Evolutionary conservation across 31 red algal genomes (phyloP).

Genomic region (Endocladia muricata): DNA sequence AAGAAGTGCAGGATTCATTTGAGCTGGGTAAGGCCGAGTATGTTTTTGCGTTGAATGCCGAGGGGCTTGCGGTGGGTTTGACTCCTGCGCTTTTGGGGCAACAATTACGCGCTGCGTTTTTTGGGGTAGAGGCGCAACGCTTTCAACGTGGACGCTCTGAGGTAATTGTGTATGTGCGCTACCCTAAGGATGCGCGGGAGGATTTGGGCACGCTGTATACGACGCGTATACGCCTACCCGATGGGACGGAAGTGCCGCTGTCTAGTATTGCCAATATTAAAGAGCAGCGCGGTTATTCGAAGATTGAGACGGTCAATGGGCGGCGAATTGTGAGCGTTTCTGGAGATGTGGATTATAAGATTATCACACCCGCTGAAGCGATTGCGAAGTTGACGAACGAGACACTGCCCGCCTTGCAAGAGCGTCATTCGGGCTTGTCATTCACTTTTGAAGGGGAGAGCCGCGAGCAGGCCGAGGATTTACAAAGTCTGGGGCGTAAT

Average conservation of each 20-base stretch:
- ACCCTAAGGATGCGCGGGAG: not conserved
- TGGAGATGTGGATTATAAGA: not conserved
- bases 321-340: not conserved
- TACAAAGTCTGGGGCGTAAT: not conserved
- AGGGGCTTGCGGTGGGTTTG: not conserved
- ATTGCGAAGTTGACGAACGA: not conserved
- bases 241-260: not conserved
- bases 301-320: not conserved
- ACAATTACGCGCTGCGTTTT: not conserved
- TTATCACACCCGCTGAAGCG: not conserved
- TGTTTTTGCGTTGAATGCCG: not conserved
- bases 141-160: not conserved
- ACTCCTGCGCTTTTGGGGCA: not conserved
- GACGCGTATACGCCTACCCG: not conserved
- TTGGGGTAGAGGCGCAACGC: not conserved
- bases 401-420: not conserved
- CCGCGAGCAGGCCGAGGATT: not conserved
- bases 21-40: not conserved
- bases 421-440: not conserved
- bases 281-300: not conserved
- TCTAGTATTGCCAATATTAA: not conserved
- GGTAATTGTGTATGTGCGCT: not conserved
- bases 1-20: not conserved
- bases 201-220: not conserved
- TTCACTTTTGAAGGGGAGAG: not conserved